Evolutionary conservation across 2,329 filamentous ascomycete species (phyloP).

Genomic region (Ramichloridium luteum): DNA sequence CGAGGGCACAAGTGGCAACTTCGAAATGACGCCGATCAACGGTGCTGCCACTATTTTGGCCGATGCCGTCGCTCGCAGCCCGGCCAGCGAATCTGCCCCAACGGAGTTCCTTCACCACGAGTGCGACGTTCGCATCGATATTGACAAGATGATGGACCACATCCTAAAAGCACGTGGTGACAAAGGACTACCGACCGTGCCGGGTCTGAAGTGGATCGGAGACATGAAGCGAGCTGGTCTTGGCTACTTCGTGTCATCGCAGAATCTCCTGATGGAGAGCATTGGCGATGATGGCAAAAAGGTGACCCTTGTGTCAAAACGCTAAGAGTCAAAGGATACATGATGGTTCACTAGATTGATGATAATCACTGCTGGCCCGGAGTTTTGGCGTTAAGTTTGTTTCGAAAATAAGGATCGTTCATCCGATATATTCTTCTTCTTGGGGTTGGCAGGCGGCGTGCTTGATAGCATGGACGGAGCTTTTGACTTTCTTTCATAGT

Average conservation of each 20-base stretch:
- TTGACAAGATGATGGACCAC: background rate
- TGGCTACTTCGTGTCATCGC: background rate
- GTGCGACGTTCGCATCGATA: background rate
- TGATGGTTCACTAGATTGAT: too few species aligned
- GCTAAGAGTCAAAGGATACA: slow-evolving; percentile 1
- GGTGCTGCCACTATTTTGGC: background rate
- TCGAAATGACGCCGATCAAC: background rate
- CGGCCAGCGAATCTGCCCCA: background rate
- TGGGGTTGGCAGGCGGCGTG: too few species aligned
- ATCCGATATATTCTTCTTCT: too few species aligned
- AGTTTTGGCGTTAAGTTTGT: too few species aligned
- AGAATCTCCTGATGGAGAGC: background rate
- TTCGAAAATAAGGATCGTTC: too few species aligned
- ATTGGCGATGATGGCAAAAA: background rate
- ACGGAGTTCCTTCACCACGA: slow-evolving; percentile 1
- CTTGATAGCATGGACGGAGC: too few species aligned
- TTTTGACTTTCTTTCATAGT: too few species aligned
- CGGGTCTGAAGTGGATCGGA: background rate
- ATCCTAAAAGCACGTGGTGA: background rate
- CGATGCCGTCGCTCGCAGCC: background rate
- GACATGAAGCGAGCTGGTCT: background rate
- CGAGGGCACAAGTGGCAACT: background rate
- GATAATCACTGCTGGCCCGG: too few species aligned
- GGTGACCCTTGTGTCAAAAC: background rate
- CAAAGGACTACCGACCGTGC: background rate